These are phyloP conservation scores for Phyllosticta capitalensis DNA, from an alignment of 2,329 filamentous ascomycete species.

Conservation along the genomic window DNA sequence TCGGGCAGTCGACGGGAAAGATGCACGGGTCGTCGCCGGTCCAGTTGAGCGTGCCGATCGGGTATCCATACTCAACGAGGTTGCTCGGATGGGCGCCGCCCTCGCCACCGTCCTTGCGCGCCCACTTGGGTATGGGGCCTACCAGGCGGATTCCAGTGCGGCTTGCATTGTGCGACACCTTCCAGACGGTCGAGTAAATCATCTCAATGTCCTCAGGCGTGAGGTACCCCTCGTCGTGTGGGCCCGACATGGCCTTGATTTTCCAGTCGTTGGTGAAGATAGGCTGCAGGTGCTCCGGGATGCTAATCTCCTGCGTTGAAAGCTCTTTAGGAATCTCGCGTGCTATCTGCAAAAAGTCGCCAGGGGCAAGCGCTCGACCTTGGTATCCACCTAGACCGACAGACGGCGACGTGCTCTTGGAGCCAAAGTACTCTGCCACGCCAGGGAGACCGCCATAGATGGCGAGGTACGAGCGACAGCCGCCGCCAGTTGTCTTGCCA, in stretches of 20 bases:
- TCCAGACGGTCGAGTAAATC: conserved; percentile 50
- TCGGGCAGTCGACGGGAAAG: conserved; percentile 49
- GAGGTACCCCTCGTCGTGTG: conserved; percentile 47
- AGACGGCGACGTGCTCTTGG: conserved; percentile 49
- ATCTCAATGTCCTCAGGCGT: conserved; percentile 44
- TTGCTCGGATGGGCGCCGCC: conserved; percentile 55
- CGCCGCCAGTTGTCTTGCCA: conserved; percentile 41
- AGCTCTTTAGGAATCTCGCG: conserved; percentile 20
- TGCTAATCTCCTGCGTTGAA: conserved; percentile 16
- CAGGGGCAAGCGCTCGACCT: conserved; percentile 45
- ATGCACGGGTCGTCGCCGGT: conserved; percentile 53
- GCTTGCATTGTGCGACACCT: conserved; percentile 51
- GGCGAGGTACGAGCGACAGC: conserved; percentile 50
- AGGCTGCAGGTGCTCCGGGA: conserved; percentile 41
- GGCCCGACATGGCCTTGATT: conserved; percentile 45
- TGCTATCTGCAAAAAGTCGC: conserved; percentile 42
- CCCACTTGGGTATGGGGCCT: conserved; percentile 50
- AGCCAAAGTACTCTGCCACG: conserved; percentile 48
- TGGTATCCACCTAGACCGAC: conserved; percentile 52
- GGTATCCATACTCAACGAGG: conserved; percentile 45
- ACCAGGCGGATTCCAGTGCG: conserved; percentile 51
- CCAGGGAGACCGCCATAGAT: conserved; percentile 45
- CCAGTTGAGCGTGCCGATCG: conserved; percentile 49
- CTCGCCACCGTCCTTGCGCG: conserved; percentile 50
- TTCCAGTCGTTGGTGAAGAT: conserved; percentile 43